Base-by-base conservation (phyloP, 148 eudicot species). In the Polygonum aviculare region DNA sequence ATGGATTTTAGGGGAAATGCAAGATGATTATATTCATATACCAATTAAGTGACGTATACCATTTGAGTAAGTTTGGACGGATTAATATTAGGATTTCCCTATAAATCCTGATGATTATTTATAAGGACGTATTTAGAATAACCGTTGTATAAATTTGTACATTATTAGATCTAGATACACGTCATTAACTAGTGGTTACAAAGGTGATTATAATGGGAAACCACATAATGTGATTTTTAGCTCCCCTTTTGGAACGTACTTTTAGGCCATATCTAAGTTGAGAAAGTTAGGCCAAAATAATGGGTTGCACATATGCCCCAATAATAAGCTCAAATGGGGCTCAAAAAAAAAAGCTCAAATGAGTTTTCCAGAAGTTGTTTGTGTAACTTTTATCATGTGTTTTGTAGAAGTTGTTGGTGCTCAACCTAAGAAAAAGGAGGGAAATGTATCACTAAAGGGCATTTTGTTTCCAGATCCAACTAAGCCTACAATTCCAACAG, bases 371-470 rank as follows among this genome's bases (percentile, higher is more conserved):
- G 8, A 41, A 41, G 8, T 41, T 5, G n/a, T n/a, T n/a, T n/a
- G n/a, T n/a, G n/a, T n/a, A n/a, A n/a, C n/a, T n/a, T n/a, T n/a
- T n/a, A n/a, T n/a, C n/a, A n/a, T n/a, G n/a, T n/a, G n/a, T n/a
- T n/a, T n/a, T n/a, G n/a, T n/a, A n/a, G n/a, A n/a, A n/a, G 91
- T 79, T 15, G 54, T 48, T 72, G 76, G 63, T 74, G 81, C 81
- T 78, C 79, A 80, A 71, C 80, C 72, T 49, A 82, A 75, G 71
- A 78, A 81, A 18, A 41, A 51, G 85, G 80, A 78, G 71, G 83
- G 65, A 74, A 81, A 57, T 78, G 63, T 41, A 26, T 80, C 80
- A 73, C 78, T 80, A 38, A 45, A 76, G 4, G n/a, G 2, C 49
- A 47, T 14, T 76, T 81, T 21, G 45, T 65, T 60, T 69, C 76